Percentiles rank a stretch among this genome's conserved stretches.
Evolutionary conservation across 345 rosid genomes (phyloP).

Genomic region (Syzygium jambos): DNA sequence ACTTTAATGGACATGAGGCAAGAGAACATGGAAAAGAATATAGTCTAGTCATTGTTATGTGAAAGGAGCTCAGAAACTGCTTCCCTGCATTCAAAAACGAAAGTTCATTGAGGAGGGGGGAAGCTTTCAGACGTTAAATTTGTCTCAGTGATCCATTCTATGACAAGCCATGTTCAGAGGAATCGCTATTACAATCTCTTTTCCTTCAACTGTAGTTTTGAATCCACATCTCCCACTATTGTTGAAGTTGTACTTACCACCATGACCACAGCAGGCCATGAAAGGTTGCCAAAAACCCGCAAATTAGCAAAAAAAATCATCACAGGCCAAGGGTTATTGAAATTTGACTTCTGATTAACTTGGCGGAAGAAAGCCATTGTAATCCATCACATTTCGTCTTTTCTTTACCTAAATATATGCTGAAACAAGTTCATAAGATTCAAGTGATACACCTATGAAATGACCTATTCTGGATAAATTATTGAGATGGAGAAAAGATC

Average conservation of each 20-base stretch:
- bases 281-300: constrained; percentile 45
- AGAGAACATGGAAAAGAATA: background rate
- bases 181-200: constrained; percentile 30
- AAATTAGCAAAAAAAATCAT: background rate
- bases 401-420: background rate
- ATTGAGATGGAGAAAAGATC: background rate
- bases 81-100: background rate
- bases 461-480: background rate
- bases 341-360: background rate
- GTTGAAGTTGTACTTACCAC: constrained; percentile 62
- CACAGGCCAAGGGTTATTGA: background rate
- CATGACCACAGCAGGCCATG: constrained; percentile 62
- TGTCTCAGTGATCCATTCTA: constrained; percentile 1
- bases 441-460: background rate
- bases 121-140: background rate
- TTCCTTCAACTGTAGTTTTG: constrained; percentile 26
- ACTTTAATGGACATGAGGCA: background rate
- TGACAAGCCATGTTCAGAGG: constrained; percentile 38
- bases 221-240: constrained; percentile 40
- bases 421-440: background rate
- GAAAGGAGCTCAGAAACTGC: background rate
- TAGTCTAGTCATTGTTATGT: background rate
- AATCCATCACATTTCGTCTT: background rate
- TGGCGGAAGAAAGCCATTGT: background rate
- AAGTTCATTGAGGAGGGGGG: background rate